phyloP scores from a whole-genome alignment of 345 rosid genomes.

The Gossypium australe region DNA sequence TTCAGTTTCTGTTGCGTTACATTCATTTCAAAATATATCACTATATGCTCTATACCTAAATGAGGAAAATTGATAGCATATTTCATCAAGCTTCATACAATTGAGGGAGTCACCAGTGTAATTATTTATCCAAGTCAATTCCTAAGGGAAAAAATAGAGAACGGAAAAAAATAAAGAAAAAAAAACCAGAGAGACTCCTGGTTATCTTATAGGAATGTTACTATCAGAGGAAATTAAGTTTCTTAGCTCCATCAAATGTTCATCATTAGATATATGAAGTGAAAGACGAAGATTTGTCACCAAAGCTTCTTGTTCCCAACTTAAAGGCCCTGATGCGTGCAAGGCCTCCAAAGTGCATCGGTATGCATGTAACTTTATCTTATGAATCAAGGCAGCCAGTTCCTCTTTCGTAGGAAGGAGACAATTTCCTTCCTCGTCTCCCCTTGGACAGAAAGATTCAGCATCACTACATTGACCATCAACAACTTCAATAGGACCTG shows the following conservation, averaged over 20 bases:
- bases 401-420: conserved; percentile 25
- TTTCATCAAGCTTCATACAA: conserved; percentile 31
- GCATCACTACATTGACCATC: conserved; percentile 33
- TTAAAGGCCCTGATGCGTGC: conserved; percentile 74
- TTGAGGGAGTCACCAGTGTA: conserved; percentile 7
- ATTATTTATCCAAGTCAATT: conserved; percentile 25
- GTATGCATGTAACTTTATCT: conserved; percentile 66
- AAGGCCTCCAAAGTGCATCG: conserved; percentile 58
- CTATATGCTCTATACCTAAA: conserved; percentile 24
- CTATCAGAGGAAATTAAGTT: conserved; percentile 59
- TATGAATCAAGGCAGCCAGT: conserved; percentile 48
- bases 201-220: conserved; percentile 48
- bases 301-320: conserved; percentile 86
- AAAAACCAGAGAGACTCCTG: conserved; percentile 11
- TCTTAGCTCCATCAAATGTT: conserved; percentile 71
- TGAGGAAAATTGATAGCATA: conserved; percentile 3
- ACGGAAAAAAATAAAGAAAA: conserved; percentile 6
- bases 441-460: conserved; percentile 36
- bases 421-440: conserved; percentile 22
- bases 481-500: conserved; percentile 27
- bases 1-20: conserved; percentile 23
- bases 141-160: conserved; percentile 13
- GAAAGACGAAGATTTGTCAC: conserved; percentile 75
- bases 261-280: conserved; percentile 76
- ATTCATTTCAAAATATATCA: conserved; percentile 24